Percentiles rank a stretch among this genome's conserved stretches.
Conservation (phyloP, 139 green algal genomes). For the Chlorokybus atmophyticus region DNA sequence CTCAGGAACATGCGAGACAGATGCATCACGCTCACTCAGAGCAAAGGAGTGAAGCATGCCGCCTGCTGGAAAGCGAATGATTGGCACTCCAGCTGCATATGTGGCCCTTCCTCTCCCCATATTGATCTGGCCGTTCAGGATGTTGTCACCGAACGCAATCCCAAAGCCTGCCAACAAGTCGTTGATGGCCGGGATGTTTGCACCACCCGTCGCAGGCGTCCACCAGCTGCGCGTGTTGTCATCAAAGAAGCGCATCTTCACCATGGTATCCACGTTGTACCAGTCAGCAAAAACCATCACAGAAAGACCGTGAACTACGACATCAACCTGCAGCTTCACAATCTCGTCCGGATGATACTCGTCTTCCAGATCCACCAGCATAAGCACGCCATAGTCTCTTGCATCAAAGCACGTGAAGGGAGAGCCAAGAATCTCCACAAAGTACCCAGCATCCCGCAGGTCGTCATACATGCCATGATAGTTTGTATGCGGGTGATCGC, state of each 20-base stretch:
- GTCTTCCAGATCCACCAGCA: constrained; percentile 85
- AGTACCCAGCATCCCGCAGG: constrained; percentile 58
- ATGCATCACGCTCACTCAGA: neutral
- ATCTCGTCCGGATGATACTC: constrained; percentile 61
- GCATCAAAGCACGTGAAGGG: constrained; percentile 90
- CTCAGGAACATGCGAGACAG: neutral
- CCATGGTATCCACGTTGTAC: constrained; percentile 75
- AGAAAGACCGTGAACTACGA: constrained; percentile 41
- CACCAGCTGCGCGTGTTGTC: constrained; percentile 86
- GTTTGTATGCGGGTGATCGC: constrained; percentile 95
- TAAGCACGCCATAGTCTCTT: constrained; percentile 43
- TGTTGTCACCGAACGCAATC: constrained; percentile 60
- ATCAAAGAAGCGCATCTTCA: constrained; percentile 87
- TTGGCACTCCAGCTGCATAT: constrained; percentile 37
- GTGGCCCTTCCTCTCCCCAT: constrained; percentile 12
- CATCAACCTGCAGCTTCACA: constrained; percentile 58
- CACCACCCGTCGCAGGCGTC: constrained; percentile 46
- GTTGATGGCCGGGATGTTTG: constrained; percentile 94
- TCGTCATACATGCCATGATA: constrained; percentile 74
- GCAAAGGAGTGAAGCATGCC: no score
- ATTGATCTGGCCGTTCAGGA: constrained; percentile 14
- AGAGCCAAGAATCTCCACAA: constrained; percentile 67
- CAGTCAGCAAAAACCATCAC: constrained; percentile 91
- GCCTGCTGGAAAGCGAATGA: constrained; percentile 45
- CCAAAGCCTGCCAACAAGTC: constrained; percentile 71